Base-by-base conservation (phyloP, 1,139 yeast genomes). In the Taphrina deformans region DNA sequence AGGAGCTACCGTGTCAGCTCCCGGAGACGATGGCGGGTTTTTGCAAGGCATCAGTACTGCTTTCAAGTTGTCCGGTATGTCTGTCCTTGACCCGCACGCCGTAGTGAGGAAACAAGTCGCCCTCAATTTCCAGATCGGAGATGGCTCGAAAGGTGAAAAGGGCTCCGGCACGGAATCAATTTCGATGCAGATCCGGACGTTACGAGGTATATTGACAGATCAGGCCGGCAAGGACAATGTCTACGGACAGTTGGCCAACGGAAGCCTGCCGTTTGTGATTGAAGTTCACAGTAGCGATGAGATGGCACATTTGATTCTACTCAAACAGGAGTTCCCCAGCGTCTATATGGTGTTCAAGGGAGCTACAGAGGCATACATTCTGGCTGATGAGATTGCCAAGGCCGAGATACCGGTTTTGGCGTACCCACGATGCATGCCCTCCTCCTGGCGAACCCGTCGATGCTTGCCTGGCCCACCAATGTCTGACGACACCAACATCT, bases 401-500 rank as follows among this genome's bases (percentile, higher is more conserved):
- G 52, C 61, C 12, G 52, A 21, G 4, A 45, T 55, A 21, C 52
- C 61, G 27, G 51, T 55, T n/a, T 27, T 55, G 10, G 44, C 52
- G 21, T 24, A 27, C 7, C 52, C 52, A 10, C 38, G 61, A 9
- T 55, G 61, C 26, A 29, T 44, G 61, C 61, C 61, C 6, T 7
- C 29, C 3, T 26, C 52, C 29, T 55, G 61, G 61, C n/a, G 44
- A 14, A 55, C 31, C 2, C 52, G 52, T 14, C 23, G 26, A 3
- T 55, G 61, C 29, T 26, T 55, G 23, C 52, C 61, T 5, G 61
- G 61, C 2, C 61, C 61, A 9, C 61, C 61, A 23, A 41, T 55
- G 61, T 29, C 61, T 12, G 44, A 27, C 12, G 61, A 55, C 52
- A 55, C 61, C n/a, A 29, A 44, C 29, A n/a, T 55, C 4, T 31